These are phyloP conservation scores for Sporothrix inflata DNA, from an alignment of 2,329 filamentous ascomycete species.

Conservation along the genomic window DNA sequence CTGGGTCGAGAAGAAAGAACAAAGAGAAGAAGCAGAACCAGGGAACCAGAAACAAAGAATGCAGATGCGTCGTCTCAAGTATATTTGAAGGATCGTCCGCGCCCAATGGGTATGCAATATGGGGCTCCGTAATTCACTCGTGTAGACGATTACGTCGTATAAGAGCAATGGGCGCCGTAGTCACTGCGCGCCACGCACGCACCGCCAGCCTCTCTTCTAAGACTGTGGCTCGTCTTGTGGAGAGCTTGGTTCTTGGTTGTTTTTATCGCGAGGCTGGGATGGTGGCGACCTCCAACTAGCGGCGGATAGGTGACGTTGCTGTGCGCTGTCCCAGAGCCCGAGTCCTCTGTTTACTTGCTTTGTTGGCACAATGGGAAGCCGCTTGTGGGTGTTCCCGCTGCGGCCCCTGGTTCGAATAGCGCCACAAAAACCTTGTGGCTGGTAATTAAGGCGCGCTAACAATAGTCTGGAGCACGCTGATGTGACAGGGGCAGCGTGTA, in stretches of 20 bases:
- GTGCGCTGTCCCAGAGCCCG: neutral
- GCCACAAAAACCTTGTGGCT: slow-evolving; percentile 8
- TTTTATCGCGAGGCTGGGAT: slow-evolving; percentile 28
- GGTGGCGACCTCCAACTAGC: neutral
- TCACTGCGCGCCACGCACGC: slow-evolving; percentile 1
- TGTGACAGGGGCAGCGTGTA: neutral
- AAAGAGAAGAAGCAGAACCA: neutral
- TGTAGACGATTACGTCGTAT: neutral
- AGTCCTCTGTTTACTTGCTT: neutral
- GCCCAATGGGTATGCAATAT: slow-evolving; percentile 3
- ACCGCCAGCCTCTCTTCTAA: slow-evolving; percentile 5
- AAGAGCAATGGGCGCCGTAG: neutral
- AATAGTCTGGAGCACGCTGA: neutral
- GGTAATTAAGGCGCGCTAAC: neutral
- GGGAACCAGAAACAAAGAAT: slow-evolving; percentile 27
- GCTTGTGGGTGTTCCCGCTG: neutral
- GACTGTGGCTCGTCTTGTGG: neutral
- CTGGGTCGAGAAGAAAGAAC: neutral
- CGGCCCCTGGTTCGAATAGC: neutral
- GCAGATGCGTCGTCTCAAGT: slow-evolving; percentile 15
- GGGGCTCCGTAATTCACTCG: slow-evolving; percentile 4
- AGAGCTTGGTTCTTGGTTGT: slow-evolving; percentile 1
- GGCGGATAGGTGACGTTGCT: neutral
- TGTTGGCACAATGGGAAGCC: neutral
- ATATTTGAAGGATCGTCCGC: slow-evolving; percentile 9